A percentile compares a stretch with the other conserved stretches of the same genome.
These are phyloP conservation scores for Iris pallida DNA, from an alignment of 116 monocot genomes.

Conservation along the genomic window DNA sequence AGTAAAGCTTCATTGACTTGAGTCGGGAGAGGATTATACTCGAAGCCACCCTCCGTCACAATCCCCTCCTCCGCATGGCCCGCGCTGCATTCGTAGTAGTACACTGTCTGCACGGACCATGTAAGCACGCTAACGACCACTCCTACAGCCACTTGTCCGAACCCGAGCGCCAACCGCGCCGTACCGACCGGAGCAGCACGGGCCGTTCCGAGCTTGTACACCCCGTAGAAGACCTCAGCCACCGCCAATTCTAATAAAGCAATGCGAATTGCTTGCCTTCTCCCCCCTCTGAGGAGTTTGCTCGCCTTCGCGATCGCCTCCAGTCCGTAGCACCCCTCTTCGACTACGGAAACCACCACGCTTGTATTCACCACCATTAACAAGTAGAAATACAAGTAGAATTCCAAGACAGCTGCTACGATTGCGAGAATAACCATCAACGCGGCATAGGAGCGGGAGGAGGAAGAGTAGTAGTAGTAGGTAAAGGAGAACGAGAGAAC, in stretches of 20 bases:
- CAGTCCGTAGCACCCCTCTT: conserved; percentile 7
- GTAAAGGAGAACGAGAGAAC: too few species aligned
- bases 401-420: background rate
- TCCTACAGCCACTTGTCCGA: background rate
- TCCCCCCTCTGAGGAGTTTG: conserved; percentile 3
- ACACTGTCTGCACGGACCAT: background rate
- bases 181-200: background rate
- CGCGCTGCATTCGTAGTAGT: conserved; percentile 1
- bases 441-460: too few species aligned
- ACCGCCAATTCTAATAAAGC: background rate
- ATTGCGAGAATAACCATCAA: too few species aligned
- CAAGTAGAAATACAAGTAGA: background rate
- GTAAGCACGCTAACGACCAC: background rate
- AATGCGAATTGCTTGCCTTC: background rate
- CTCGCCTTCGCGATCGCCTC: background rate
- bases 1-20: too few species aligned
- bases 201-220: background rate
- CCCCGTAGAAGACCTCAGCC: background rate
- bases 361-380: background rate
- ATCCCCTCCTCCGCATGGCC: too few species aligned
- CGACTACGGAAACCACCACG: conserved; percentile 11
- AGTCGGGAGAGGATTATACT: too few species aligned
- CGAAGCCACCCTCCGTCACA: too few species aligned
- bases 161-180: background rate
- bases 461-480: too few species aligned